Evolutionary conservation across 257 asterid genomes (phyloP), one percentile per base, ranked within the genome.

Genomic region (Echium plantagineum): DNA sequence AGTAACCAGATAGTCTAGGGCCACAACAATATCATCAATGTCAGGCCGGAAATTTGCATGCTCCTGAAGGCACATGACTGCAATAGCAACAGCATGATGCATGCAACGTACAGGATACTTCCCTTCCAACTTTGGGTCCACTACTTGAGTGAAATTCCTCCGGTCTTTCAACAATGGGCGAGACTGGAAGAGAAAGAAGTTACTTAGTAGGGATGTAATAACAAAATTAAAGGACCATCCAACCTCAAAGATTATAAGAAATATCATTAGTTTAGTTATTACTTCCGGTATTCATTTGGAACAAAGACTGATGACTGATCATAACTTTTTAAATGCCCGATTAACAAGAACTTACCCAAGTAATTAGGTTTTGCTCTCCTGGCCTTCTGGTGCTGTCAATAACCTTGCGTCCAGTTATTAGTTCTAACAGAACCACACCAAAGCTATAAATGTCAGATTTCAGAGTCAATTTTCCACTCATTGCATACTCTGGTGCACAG

Each of bases 401-500:
- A 42, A 88, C 91, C 66, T 65, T 83, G 8, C 89, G 79, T 15
- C 94, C 94, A 0, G 86, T 83, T 46, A 85, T 81, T 18, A 85
- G 80, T 79, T 85, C 94, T 58, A 85, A 71, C 55, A 85, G 72
- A 22, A 85, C 88, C n/a, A 85, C 90, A 3, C 94, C 94, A 4
- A 85, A 79, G 75, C 91, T 83, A 47, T 85, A 85, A 54, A 85
- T 81, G 61, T 85, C 94, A 0, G 94, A 85, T 70, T 83, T 85
- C 19, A 83, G 55, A 17, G 91, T 79, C 55, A 85, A 69, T 59
- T 80, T 80, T 3, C 94, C 94, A 51, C 94, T 83, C 94, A 85
- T 85, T 35, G 94, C 94, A 17, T 83, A 85, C 35, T 85, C 94
- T 0, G 94, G 94, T 22, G 94, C 94, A 54, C 94, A 85, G 47